phyloP scores from a whole-genome alignment of 805 yeast species.

The Saturnispora quitensis region DNA sequence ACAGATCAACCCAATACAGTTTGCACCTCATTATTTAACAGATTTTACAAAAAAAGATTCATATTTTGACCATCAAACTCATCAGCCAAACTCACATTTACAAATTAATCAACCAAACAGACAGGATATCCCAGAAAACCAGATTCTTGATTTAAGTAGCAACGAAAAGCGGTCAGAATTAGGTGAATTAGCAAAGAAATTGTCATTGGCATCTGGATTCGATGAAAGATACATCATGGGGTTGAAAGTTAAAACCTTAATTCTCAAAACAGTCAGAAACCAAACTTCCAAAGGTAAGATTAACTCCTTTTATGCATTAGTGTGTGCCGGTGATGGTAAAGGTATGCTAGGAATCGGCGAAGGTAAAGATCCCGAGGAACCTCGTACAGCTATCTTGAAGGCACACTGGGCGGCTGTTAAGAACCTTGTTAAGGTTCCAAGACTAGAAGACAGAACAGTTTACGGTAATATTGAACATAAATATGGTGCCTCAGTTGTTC shows the following conservation, averaged over 20 bases:
- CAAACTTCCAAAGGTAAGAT: slow-evolving; percentile 92
- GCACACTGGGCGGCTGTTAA: slow-evolving; percentile 94
- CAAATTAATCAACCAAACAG: slow-evolving; percentile 21
- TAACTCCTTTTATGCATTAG: slow-evolving; percentile 70
- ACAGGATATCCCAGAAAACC: slow-evolving; percentile 18
- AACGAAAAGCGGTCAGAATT: slow-evolving; percentile 20
- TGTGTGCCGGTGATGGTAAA: slow-evolving; percentile 84
- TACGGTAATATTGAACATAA: slow-evolving; percentile 75
- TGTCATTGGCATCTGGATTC: slow-evolving; percentile 58
- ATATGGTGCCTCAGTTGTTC: slow-evolving; percentile 77
- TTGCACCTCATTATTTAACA: slow-evolving; percentile 62
- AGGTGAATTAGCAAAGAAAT: slow-evolving; percentile 39
- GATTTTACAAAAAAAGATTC: slow-evolving; percentile 68
- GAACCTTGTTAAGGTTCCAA: slow-evolving; percentile 69
- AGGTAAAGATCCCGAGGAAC: slow-evolving; percentile 78
- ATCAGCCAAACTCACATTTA: slow-evolving; percentile 17
- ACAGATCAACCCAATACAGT: slow-evolving; percentile 36
- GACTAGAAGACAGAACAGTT: slow-evolving; percentile 87
- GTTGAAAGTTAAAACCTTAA: slow-evolving; percentile 55
- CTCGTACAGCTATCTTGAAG: slow-evolving; percentile 64
- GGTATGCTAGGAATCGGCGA: slow-evolving; percentile 95
- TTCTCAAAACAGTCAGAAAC: slow-evolving; percentile 74
- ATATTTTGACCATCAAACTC: slow-evolving; percentile 55
- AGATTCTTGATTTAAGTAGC: slow-evolving; percentile 17
- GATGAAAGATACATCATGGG: slow-evolving; percentile 50